Conservation (phyloP, 2,329 filamentous ascomycete species). For the Xylariaceae sp. region DNA sequence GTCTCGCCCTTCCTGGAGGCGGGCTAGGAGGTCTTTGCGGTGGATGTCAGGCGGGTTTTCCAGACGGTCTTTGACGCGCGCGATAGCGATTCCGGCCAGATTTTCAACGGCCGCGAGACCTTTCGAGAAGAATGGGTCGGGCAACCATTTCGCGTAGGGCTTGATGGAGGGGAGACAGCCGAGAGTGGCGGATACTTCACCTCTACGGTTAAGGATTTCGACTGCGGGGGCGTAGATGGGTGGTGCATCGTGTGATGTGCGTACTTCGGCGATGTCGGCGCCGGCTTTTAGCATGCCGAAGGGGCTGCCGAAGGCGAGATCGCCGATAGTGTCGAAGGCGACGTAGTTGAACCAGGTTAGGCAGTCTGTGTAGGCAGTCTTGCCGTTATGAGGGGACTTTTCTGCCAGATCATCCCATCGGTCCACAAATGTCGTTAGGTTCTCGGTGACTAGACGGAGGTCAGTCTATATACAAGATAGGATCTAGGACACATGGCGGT, state of each 20-base stretch:
- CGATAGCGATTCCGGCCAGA: conserved; percentile 81
- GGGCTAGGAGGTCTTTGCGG: conserved; percentile 73
- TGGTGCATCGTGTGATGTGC: conserved; percentile 51
- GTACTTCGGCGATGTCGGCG: conserved; percentile 69
- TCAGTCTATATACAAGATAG: background rate
- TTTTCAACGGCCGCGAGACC: conserved; percentile 71
- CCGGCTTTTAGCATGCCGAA: conserved; percentile 80
- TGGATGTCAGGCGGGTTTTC: conserved; percentile 60
- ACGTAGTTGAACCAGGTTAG: conserved; percentile 76
- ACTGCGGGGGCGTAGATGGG: conserved; percentile 72
- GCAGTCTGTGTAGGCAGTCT: conserved; percentile 62
- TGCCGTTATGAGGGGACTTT: conserved; percentile 40
- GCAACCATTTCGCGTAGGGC: conserved; percentile 73
- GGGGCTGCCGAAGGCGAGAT: conserved; percentile 66
- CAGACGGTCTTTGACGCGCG: conserved; percentile 68
- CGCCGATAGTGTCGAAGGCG: conserved; percentile 49
- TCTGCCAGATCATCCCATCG: conserved; percentile 63
- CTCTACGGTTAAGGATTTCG: conserved; percentile 80
- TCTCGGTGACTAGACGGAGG: conserved; percentile 51
- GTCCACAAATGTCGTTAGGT: conserved; percentile 65
- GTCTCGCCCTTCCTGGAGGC: conserved; percentile 80
- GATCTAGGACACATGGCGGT: background rate
- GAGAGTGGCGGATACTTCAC: conserved; percentile 77
- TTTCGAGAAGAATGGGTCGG: conserved; percentile 73
- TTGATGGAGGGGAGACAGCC: conserved; percentile 70